phyloP scores from a whole-genome alignment of 129 eudicot species.

The Solidago caesia region DNA sequence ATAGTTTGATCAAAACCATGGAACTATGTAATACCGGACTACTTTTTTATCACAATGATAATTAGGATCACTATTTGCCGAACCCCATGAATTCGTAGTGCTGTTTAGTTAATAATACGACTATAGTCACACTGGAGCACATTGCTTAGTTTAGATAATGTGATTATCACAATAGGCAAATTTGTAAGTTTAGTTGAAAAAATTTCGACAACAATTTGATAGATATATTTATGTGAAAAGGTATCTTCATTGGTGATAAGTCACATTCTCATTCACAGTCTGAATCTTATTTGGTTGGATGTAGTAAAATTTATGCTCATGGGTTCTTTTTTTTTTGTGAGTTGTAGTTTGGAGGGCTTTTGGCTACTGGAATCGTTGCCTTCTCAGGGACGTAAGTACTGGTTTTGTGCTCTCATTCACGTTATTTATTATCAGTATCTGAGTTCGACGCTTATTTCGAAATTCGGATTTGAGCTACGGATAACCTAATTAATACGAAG shows the following conservation, averaged over 20 bases:
- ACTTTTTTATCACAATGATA: too few species aligned
- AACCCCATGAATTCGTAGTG: too few species aligned
- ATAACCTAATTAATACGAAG: not conserved
- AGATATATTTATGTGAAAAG: too few species aligned
- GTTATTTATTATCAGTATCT: not conserved
- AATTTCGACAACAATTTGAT: too few species aligned
- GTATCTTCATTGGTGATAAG: too few species aligned
- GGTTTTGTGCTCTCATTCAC: constrained; percentile 14
- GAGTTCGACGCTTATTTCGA: not conserved
- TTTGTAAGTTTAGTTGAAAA: not conserved
- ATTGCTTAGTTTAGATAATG: too few species aligned
- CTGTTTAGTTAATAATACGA: too few species aligned
- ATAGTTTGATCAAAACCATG: too few species aligned
- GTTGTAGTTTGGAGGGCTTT: constrained; percentile 80
- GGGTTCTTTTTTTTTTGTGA: constrained; percentile 12
- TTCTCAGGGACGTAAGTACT: constrained; percentile 94
- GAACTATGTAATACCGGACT: too few species aligned
- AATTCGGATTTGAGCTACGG: not conserved
- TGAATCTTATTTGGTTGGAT: not conserved
- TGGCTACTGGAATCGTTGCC: constrained; percentile 74
- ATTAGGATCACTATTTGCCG: too few species aligned
- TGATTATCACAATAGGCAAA: not conserved
- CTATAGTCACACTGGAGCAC: too few species aligned
- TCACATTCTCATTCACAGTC: too few species aligned
- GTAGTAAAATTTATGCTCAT: constrained; percentile 3